phyloP scores from a whole-genome alignment of 352 stramenopile genomes.

The Phytophthora pinifolia region DNA sequence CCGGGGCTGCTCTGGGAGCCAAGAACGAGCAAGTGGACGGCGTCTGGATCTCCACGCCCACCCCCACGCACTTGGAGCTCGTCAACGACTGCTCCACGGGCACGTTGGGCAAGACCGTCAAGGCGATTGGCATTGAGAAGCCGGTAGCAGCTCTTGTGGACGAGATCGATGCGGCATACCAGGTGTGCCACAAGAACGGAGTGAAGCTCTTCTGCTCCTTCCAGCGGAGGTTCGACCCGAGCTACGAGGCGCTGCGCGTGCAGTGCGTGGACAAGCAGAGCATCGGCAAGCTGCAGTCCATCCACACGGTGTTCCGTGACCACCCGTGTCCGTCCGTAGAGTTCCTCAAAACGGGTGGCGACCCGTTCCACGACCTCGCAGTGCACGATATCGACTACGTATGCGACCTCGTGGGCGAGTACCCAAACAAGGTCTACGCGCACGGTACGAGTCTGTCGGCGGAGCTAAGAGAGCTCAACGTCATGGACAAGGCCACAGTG shows the following conservation, averaged over 20 bases:
- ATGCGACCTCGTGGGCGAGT: constrained; percentile 72
- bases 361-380: constrained; percentile 91
- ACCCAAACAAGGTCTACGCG: constrained; percentile 82
- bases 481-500: constrained; percentile 85
- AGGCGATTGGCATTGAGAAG: constrained; percentile 77
- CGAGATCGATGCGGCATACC: constrained; percentile 68
- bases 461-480: constrained; percentile 62
- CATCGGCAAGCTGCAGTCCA: constrained; percentile 73
- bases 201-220: constrained; percentile 90
- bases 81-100: constrained; percentile 37
- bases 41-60: constrained; percentile 79
- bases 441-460: constrained; percentile 71
- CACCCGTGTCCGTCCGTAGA: constrained; percentile 86
- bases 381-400: constrained; percentile 94
- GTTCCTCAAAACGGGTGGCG: constrained; percentile 86
- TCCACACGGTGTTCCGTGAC: constrained; percentile 90
- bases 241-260: constrained; percentile 62
- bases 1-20: constrained; percentile 19
- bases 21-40: constrained; percentile 38
- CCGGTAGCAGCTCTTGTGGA: constrained; percentile 54
- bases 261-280: constrained; percentile 45
- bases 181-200: constrained; percentile 40
- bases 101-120: constrained; percentile 16
- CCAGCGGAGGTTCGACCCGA: constrained; percentile 91
- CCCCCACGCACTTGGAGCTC: constrained; percentile 61